Percentiles rank a stretch among this genome's conserved stretches.
Conservation (phyloP, 768 basidiomycete species). For the Amanita phalloides region DNA sequence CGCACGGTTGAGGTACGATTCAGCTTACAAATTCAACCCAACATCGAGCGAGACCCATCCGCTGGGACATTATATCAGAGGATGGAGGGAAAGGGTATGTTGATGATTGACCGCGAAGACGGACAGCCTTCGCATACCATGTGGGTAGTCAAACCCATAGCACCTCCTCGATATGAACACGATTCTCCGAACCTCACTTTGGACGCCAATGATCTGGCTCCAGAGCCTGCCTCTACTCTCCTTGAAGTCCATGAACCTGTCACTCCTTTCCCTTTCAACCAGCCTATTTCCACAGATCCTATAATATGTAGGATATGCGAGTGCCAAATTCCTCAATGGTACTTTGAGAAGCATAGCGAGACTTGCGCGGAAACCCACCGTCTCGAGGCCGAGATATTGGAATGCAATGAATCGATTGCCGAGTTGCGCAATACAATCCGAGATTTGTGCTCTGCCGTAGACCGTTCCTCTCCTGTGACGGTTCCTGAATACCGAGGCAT, state of each 20-base stretch:
- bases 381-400: constrained; percentile 88
- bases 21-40: constrained; percentile 68
- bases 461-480: constrained; percentile 56
- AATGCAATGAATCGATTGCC: constrained; percentile 86
- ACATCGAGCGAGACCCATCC: constrained; percentile 44
- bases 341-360: constrained; percentile 99
- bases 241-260: constrained; percentile 33
- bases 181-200: constrained; percentile 52
- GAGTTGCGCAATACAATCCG: constrained; percentile 84
- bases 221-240: constrained; percentile 28
- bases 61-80: constrained; percentile 54
- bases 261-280: constrained; percentile 66
- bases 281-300: constrained; percentile 69
- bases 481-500: constrained; percentile 81
- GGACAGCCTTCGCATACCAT: constrained; percentile 89
- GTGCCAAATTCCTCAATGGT: constrained; percentile 94
- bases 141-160: constrained; percentile 91
- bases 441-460: constrained; percentile 63
- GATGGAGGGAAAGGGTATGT: constrained; percentile 98
- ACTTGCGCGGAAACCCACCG: constrained; percentile 95
- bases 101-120: constrained; percentile 89
- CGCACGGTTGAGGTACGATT: constrained; percentile 92
- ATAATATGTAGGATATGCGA: constrained; percentile 98
- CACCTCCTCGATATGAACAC: constrained; percentile 58
- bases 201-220: constrained; percentile 36